Base-by-base conservation (phyloP, 495 filamentous ascomycete species). In the Penicillium daleae region DNA sequence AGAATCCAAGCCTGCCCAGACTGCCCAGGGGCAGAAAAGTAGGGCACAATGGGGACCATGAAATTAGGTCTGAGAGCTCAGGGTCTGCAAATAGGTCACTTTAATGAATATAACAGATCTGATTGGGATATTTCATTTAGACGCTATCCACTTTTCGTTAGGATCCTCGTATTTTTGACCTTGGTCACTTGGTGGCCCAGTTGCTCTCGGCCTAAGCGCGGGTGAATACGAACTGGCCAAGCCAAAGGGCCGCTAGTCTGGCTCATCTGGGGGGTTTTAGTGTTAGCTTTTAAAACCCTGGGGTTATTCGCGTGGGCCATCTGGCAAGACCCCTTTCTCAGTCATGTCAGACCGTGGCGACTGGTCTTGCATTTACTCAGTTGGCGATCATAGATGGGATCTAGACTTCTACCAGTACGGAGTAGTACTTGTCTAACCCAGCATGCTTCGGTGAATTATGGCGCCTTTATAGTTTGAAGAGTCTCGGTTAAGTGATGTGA, bases 221-320 rank as follows among this genome's bases (percentile, higher is more conserved):
- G 42, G 40, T 44, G 57, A 60, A 64, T 64, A 64, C 62, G 62
- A 61, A 55, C 33, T 32, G 42, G 61, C 56, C 61, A 64, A 59
- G 56, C 32, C 37, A 8, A 13, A 13, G 39, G 56, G 40, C 59
- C 59, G 24, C 59, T 61, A 61, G 59, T n/a, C 19, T 13, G 9
- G 9, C 33, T 3, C 10, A 35, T 35, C 10, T 35, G 33, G 24
- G 22, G 32, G 27, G n/a, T n/a, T 35, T 19, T 6, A 21, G 51
- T 54, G 51, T 9, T 17, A 17, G 24, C 46, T 50, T 50, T n/a
- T 4, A 15, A 50, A 27, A 5, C 46, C 46, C 0, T 26, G 46
- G 4, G 21, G 42, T 22, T 29, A 12, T 21, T 50, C 26, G 24
- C 22, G 27, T 50, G 46, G 46, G 26, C n/a, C n/a, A n/a, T n/a